Percentiles rank a stretch among this genome's conserved stretches.
phyloP scores from a whole-genome alignment of 2,329 filamentous ascomycete genomes.

The Ophiostoma pallidulum region DNA sequence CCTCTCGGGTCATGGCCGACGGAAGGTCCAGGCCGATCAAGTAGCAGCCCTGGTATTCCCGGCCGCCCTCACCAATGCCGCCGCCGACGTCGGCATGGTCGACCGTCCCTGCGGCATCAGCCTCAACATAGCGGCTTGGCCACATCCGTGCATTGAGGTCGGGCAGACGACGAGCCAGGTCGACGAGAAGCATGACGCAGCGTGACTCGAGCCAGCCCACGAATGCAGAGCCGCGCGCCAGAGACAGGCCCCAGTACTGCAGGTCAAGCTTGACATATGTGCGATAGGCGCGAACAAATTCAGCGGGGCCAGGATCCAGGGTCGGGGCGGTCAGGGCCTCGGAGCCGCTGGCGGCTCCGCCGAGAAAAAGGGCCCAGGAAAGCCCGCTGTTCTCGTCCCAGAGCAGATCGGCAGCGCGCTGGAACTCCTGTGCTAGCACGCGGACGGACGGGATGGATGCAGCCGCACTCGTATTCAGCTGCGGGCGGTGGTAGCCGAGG shows the following conservation, averaged over 20 bases:
- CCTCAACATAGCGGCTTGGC: slow-evolving; percentile 48
- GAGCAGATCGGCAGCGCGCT: slow-evolving; percentile 34
- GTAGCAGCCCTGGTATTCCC: slow-evolving; percentile 51
- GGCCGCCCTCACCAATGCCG: slow-evolving; percentile 16
- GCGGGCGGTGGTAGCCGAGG: slow-evolving; percentile 51
- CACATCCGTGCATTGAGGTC: slow-evolving; percentile 48
- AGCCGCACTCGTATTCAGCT: slow-evolving; percentile 48
- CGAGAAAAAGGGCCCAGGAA: slow-evolving; percentile 37
- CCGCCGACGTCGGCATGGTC: slow-evolving; percentile 25
- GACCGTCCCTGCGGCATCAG: slow-evolving; percentile 9
- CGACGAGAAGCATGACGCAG: slow-evolving; percentile 47
- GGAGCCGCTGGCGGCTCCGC: slow-evolving; percentile 8
- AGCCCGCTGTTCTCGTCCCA: slow-evolving; percentile 20
- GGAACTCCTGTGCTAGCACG: slow-evolving; percentile 42
- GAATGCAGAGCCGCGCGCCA: slow-evolving; percentile 43
- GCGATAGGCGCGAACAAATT: slow-evolving; percentile 43
- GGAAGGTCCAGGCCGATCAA: slow-evolving; percentile 45
- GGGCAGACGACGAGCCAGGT: slow-evolving; percentile 44
- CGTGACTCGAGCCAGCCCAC: slow-evolving; percentile 57
- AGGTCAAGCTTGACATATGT: slow-evolving; percentile 52
- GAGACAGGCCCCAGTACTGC: slow-evolving; percentile 55
- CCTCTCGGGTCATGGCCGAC: slow-evolving; percentile 27
- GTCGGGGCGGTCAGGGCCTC: background rate
- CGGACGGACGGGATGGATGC: slow-evolving; percentile 44
- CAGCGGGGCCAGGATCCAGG: slow-evolving; percentile 23